phyloP scores from a whole-genome alignment of 202 grass and related monocot species.

The Brachypodium distachyon region DNA sequence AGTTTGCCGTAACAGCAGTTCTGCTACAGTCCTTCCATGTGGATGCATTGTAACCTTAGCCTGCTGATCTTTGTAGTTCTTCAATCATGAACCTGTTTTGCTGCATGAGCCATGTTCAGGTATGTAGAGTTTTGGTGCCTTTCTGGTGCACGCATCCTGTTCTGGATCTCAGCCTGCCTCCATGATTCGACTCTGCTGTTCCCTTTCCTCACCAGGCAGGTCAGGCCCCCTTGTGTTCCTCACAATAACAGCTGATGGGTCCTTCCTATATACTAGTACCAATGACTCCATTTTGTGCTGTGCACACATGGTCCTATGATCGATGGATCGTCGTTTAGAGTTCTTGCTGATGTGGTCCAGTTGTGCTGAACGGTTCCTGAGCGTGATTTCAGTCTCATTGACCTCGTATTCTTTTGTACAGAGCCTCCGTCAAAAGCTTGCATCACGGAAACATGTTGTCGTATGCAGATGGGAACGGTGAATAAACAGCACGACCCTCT shows the following conservation, averaged over 20 bases:
- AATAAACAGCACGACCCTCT: background rate
- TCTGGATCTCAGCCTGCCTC: constrained; percentile 11
- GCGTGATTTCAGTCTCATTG: background rate
- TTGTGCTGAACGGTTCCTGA: background rate
- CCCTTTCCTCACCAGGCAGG: constrained; percentile 6
- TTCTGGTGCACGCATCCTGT: background rate
- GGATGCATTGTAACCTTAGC: background rate
- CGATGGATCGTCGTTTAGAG: constrained; percentile 8
- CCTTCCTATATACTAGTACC: background rate
- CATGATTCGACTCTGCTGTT: background rate
- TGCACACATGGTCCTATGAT: constrained; percentile 8
- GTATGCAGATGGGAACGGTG: background rate
- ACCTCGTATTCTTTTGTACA: background rate
- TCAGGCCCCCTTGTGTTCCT: background rate
- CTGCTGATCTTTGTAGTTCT: constrained; percentile 18
- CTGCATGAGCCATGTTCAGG: constrained; percentile 18
- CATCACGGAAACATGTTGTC: background rate
- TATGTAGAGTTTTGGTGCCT: background rate
- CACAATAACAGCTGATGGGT: constrained; percentile 12
- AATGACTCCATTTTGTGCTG: background rate
- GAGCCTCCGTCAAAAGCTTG: background rate
- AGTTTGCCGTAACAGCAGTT: background rate
- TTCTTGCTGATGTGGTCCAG: background rate
- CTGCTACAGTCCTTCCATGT: background rate
- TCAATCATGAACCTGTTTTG: constrained; percentile 1